phyloP scores from a whole-genome alignment of 352 stramenopile genomes.

The Globisporangium nodosum region DNA sequence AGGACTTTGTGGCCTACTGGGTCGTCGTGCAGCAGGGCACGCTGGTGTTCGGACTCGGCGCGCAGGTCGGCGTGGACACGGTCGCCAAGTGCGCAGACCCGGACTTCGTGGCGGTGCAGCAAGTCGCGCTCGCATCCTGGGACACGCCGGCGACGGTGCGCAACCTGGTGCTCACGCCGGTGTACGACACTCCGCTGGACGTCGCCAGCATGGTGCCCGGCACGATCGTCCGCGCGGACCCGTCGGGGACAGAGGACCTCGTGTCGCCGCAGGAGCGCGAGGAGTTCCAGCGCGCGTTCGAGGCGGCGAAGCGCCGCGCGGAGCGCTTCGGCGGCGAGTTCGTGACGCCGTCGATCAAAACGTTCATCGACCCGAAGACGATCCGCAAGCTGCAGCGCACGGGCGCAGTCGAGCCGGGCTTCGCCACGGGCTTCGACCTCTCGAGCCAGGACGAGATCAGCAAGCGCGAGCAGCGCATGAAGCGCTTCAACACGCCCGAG shows the following conservation, averaged over 20 bases:
- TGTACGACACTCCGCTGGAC: constrained; percentile 27
- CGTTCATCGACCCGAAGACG: constrained; percentile 75
- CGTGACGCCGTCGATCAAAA: constrained; percentile 55
- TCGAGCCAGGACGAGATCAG: constrained; percentile 49
- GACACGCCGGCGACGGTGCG: constrained; percentile 45
- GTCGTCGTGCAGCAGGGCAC: constrained; percentile 38
- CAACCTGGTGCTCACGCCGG: constrained; percentile 31
- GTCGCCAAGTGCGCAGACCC: constrained; percentile 44
- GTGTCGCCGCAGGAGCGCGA: constrained; percentile 44
- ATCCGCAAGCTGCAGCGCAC: constrained; percentile 72
- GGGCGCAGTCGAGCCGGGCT: constrained; percentile 47
- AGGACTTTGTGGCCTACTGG: constrained; percentile 72
- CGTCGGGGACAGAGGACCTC: constrained; percentile 47
- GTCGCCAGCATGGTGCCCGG: constrained; percentile 35
- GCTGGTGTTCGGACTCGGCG: constrained; percentile 46
- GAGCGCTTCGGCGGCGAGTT: constrained; percentile 68
- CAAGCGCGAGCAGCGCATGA: constrained; percentile 73
- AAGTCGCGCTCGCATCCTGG: constrained; percentile 65
- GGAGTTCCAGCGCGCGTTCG: constrained; percentile 41
- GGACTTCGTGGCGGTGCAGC: constrained; percentile 28
- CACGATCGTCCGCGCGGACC: constrained; percentile 58
- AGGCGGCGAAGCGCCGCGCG: constrained; percentile 35
- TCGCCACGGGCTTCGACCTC: constrained; percentile 71
- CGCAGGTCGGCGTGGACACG: constrained; percentile 45
- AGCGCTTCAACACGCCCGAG: constrained; percentile 71